Evolutionary conservation across 169 alveolate genomes (phyloP).

Genomic region (Plasmodium gonderi): DNA sequence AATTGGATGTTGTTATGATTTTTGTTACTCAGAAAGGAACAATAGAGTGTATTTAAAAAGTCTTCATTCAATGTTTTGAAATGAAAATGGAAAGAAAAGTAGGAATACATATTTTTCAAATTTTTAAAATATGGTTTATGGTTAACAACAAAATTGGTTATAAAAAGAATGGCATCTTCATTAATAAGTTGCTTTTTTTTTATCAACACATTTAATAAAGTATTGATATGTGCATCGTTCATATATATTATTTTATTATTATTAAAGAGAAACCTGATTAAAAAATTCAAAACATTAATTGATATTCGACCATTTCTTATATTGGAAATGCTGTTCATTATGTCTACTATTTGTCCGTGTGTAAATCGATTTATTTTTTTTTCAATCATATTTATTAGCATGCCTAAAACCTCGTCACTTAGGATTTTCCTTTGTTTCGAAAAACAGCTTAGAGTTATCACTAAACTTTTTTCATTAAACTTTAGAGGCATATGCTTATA

Average conservation of each 20-base stretch:
- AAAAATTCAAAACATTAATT: constrained; percentile 35
- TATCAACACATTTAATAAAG: constrained; percentile 13
- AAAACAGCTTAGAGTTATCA: constrained; percentile 34
- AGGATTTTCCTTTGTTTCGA: constrained; percentile 6
- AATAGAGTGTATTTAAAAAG: constrained; percentile 27
- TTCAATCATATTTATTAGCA: constrained; percentile 38
- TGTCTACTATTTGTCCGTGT: constrained; percentile 9
- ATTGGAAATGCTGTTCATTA: constrained; percentile 35
- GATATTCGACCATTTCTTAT: constrained; percentile 18
- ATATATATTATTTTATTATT: constrained; percentile 47
- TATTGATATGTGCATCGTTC: constrained; percentile 27
- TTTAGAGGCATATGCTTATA: constrained; percentile 31
- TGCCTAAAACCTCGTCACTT: constrained; percentile 7
- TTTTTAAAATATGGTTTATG: constrained; percentile 66
- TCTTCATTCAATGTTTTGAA: constrained; percentile 4
- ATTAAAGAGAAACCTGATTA: constrained; percentile 39
- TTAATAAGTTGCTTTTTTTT: constrained; percentile 38
- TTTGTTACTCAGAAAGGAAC: neutral
- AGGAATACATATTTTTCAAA: constrained; percentile 18
- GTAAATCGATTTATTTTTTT: constrained; percentile 47
- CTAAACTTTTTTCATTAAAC: constrained; percentile 17
- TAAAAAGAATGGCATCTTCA: constrained; percentile 28
- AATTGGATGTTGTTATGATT: neutral
- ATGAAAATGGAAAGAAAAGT: constrained; percentile 49
- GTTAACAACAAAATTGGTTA: constrained; percentile 24